Base-by-base conservation (phyloP, 257 asterid species). In the Perilla frutescens region DNA sequence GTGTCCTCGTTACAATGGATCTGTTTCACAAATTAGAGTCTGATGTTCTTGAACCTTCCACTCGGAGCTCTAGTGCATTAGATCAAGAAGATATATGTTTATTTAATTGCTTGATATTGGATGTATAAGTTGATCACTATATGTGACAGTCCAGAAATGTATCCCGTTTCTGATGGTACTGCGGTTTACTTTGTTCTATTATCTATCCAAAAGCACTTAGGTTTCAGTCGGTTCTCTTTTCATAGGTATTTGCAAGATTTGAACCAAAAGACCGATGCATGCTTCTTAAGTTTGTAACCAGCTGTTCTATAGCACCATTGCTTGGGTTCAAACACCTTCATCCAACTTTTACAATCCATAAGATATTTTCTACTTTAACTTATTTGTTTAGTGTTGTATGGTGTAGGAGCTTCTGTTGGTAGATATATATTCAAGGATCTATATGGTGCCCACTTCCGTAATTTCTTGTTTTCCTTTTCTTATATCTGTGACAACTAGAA, bases 261-360 rank as follows among this genome's bases (percentile, higher is more conserved):
- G 88, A 91, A 83, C 91, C 99, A 53, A 83, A 67, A 80, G 97
- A 90, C 32, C 95, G 99, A 8, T 91, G 99, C 78, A 85, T 91
- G 93, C 91, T 94, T 82, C 97, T 91, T 47, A 94, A 94, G 87
- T 94, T 94, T 75, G 99, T 94, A 84, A 91, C 97, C 29, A 94
- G 99, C 84, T 94, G 99, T 87, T 90, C 97, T 60, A 92, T 97
- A 77, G 96, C 93, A 32, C 99, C 99, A 45, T 77, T 94, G 82
- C 91, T 94, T 68, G 99, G 99, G 68, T 94, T 94, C 87, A 91
- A 90, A 76, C 87, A 94, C 86, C 91, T 94, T 82, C 97, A 91
- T 76, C 99, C 99, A 64, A 81, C 96, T 76, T 94, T 91, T 88
- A 91, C 97, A 32, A 90, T 94, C 82, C 99, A 90, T 73, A 94